These are phyloP conservation scores for Coniferiporia weirii DNA, from an alignment of 1,284 basidiomycete genomes.

Conservation along the genomic window DNA sequence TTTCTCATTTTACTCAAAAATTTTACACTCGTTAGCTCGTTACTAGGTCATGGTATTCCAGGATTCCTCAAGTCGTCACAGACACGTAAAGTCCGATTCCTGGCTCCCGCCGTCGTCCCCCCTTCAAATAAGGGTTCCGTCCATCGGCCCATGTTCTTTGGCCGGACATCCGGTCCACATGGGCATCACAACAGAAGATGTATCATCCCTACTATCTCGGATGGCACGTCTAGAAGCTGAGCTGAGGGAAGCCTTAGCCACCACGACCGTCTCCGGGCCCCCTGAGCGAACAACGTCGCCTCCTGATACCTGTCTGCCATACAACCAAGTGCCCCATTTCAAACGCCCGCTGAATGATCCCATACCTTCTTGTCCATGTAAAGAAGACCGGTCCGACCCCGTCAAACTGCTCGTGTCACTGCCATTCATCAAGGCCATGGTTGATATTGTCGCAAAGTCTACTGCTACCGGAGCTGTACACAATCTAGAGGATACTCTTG, in stretches of 20 bases:
- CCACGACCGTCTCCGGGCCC: too few species aligned
- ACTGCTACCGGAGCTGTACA: background rate
- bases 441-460: background rate
- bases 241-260: background rate
- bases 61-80: background rate
- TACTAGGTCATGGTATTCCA: background rate
- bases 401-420: background rate
- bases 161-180: background rate
- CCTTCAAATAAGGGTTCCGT: background rate
- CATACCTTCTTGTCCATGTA: background rate
- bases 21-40: background rate
- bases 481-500: background rate
- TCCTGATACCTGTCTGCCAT: background rate
- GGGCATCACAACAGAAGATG: background rate
- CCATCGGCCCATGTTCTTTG: background rate
- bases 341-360: background rate
- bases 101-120: background rate
- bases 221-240: slow-evolving; percentile 7
- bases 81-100: background rate
- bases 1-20: background rate
- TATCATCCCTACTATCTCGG: background rate
- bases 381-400: background rate
- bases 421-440: slow-evolving; percentile 9
- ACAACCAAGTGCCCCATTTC: too few species aligned
- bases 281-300: background rate